Base-by-base conservation (phyloP, 2,329 filamentous ascomycete species). In the Fusarium ramigenum region DNA sequence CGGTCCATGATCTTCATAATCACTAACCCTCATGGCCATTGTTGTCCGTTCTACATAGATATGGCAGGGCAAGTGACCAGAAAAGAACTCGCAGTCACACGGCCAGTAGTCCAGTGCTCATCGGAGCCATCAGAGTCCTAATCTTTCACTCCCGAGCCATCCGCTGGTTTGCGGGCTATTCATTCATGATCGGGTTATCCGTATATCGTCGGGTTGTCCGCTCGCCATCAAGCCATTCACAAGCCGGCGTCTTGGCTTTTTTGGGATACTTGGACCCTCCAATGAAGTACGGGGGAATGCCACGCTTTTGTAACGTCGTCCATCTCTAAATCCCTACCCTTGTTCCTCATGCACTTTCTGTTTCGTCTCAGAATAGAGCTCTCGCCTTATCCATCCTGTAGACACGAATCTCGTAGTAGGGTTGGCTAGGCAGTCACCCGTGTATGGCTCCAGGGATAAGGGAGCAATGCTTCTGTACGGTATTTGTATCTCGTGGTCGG, bases 31-130 rank as follows among this genome's bases (percentile, higher is more conserved):
- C 14, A 5, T 8, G 14, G 14, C 11, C 4, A 21, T 9, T 15
- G 5, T 10, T 32, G 1, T 32, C 2, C 7, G 18, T n/a, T 10
- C 4, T 9, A n/a, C 15, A 18, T 2, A n/a, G 3, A 18, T 7
- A 12, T 32, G 1, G 15, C 9, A 18, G n/a, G 46, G 4, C 10
- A 18, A n/a, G 10, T 2, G 12, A 18, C 28, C 15, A 32, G 3
- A n/a, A 6, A n/a, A 4, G 15, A 32, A 5, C 9, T 32, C 46
- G 9, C 5, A 9, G 7, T 49, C 21, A 12, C 15, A 10, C 7
- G 4, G 46, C 15, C 15, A 9, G 9, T n/a, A 21, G 30, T 14
- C 11, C 30, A 32, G 32, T 34, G 5, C 46, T 49, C 46, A 49
- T n/a, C 28, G 3, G 9, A 0, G 9, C 15, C 4, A 9, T 5